These are phyloP conservation scores for Solanum tacnaense DNA, from an alignment of 257 asterid species.

Conservation along the genomic window DNA sequence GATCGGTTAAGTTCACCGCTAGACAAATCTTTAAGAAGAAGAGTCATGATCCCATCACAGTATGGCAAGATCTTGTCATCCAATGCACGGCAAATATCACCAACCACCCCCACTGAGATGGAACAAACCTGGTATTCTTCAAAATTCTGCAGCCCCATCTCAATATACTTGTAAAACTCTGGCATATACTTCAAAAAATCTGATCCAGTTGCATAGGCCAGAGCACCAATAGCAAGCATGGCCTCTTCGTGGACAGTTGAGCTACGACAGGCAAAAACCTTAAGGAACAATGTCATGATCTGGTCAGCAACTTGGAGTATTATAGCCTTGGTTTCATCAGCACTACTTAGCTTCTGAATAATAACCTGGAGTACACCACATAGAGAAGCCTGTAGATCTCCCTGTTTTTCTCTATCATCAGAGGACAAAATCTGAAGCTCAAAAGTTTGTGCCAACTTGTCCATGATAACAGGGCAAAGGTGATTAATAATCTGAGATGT, in stretches of 20 bases:
- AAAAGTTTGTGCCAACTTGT: slow-evolving; percentile 50
- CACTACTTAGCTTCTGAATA: slow-evolving; percentile 59
- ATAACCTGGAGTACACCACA: slow-evolving; percentile 85
- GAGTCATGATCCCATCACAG: slow-evolving; percentile 75
- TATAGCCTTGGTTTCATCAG: slow-evolving; percentile 46
- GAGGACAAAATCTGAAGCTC: slow-evolving; percentile 50
- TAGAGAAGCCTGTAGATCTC: slow-evolving; percentile 75
- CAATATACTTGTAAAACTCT: slow-evolving; percentile 60
- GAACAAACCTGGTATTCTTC: slow-evolving; percentile 85
- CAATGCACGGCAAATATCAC: slow-evolving; percentile 73
- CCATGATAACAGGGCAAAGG: slow-evolving; percentile 66
- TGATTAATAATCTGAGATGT: slow-evolving; percentile 45
- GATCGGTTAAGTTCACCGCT: slow-evolving; percentile 61
- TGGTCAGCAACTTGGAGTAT: slow-evolving; percentile 68
- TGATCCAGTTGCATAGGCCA: slow-evolving; percentile 65
- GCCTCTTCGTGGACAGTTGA: slow-evolving; percentile 89
- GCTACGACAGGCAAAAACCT: slow-evolving; percentile 71
- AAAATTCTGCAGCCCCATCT: slow-evolving; percentile 81
- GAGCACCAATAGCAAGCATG: slow-evolving; percentile 90
- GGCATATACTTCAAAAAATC: slow-evolving; percentile 66
- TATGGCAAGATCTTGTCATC: slow-evolving; percentile 66
- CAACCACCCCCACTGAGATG: slow-evolving; percentile 84
- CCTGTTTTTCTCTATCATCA: slow-evolving; percentile 81
- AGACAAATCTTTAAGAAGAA: slow-evolving; percentile 60
- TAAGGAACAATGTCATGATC: slow-evolving; percentile 62